phyloP scores from a whole-genome alignment of 768 basidiomycete genomes.

The Hypsizygus marmoreus region DNA sequence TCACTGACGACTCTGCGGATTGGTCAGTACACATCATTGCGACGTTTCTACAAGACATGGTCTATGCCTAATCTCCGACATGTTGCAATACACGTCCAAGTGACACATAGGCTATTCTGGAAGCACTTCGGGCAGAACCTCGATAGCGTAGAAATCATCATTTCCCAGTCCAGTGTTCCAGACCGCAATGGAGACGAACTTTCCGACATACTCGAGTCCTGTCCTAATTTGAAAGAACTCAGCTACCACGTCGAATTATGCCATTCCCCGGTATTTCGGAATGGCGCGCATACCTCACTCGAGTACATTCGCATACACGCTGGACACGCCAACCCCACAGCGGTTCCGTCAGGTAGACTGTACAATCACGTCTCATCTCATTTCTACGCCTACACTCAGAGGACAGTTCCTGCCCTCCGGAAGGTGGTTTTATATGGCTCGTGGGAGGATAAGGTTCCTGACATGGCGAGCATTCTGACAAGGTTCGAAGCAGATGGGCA shows the following conservation, averaged over 20 bases:
- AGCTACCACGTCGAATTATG: constrained; percentile 1
- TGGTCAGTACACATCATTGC: not conserved
- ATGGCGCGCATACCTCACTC: not conserved
- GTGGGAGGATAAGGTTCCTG: not conserved
- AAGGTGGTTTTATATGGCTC: not conserved
- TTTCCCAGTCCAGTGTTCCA: not conserved
- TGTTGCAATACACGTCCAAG: not conserved
- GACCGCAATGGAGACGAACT: not conserved
- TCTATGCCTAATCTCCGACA: not conserved
- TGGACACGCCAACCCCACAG: not conserved
- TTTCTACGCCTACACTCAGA: not conserved
- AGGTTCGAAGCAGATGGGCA: not conserved
- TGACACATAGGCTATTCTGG: not conserved
- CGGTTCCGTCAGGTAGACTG: not conserved
- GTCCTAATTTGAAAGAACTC: not conserved
- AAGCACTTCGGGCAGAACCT: not conserved
- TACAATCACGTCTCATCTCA: not conserved
- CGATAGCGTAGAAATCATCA: not conserved
- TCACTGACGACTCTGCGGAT: not conserved
- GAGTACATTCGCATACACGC: not conserved
- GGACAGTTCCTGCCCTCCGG: not conserved
- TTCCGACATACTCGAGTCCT: not conserved
- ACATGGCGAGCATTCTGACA: not conserved
- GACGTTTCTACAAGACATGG: not conserved
- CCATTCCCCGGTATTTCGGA: not conserved